Conservation (phyloP, 2,329 filamentous ascomycete species). For the Fusarium tupiense region DNA sequence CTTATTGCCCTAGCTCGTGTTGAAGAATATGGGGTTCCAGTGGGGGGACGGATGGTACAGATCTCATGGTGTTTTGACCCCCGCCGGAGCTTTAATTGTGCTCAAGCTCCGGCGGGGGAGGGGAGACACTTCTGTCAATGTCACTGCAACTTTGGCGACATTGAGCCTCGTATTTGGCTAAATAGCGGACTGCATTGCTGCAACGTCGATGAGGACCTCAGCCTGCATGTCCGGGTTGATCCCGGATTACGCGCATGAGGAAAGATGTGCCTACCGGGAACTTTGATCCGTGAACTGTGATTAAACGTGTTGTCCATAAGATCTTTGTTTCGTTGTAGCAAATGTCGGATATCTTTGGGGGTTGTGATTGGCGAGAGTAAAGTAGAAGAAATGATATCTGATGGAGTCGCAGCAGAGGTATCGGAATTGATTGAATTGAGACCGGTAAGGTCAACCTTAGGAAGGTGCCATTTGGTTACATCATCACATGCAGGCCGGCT, state of each 20-base stretch:
- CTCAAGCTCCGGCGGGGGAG: slow-evolving; percentile 12
- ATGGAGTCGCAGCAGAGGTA: neutral
- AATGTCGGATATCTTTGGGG: neutral
- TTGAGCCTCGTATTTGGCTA: neutral
- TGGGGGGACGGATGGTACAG: neutral
- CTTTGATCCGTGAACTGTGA: neutral
- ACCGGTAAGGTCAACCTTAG: neutral
- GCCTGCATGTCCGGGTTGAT: neutral
- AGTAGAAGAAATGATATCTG: neutral
- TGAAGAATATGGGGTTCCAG: slow-evolving; percentile 7
- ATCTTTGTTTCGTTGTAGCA: neutral
- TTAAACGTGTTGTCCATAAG: neutral
- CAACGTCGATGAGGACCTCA: neutral
- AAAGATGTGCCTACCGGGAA: neutral
- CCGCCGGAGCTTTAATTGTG: neutral
- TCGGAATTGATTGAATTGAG: neutral
- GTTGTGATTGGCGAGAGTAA: neutral
- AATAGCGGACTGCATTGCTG: neutral
- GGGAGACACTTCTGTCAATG: neutral
- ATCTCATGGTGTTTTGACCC: neutral
- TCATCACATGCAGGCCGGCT: neutral
- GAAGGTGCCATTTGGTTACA: neutral
- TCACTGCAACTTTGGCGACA: neutral
- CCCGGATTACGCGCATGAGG: neutral
- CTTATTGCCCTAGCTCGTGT: neutral